These are phyloP conservation scores for Meyerozyma sp. DNA, from an alignment of 1,139 yeast genomes.

Conservation along the genomic window DNA sequence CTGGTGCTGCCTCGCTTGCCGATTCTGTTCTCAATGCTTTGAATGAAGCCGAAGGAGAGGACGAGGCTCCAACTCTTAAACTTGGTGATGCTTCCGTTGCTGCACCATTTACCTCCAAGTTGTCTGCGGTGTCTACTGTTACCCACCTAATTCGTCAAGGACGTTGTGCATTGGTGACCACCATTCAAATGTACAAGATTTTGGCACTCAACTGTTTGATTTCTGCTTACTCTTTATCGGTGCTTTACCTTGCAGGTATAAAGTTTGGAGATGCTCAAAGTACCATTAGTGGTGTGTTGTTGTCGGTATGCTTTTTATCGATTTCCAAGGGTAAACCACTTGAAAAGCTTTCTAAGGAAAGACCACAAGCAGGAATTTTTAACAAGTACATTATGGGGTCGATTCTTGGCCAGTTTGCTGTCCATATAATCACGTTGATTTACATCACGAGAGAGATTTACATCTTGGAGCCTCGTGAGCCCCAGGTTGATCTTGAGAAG, in stretches of 20 bases:
- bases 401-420: slow-evolving; percentile 90
- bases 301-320: slow-evolving; percentile 92
- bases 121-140: slow-evolving; percentile 88
- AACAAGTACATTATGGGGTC: slow-evolving; percentile 96
- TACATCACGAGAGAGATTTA: slow-evolving; percentile 83
- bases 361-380: slow-evolving; percentile 98
- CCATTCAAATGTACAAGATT: slow-evolving; percentile 98
- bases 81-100: slow-evolving; percentile 99
- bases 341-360: slow-evolving; percentile 81
- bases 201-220: slow-evolving; percentile 94
- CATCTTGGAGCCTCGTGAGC: slow-evolving; percentile 85
- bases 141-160: slow-evolving; percentile 96
- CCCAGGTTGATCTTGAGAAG: slow-evolving; percentile 83
- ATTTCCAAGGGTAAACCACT: slow-evolving; percentile 92
- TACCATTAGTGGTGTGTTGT: slow-evolving; percentile 83
- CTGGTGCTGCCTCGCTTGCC: slow-evolving; percentile 49
- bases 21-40: slow-evolving; percentile 68
- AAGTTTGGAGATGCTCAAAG: slow-evolving; percentile 98
- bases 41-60: slow-evolving; percentile 67
- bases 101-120: slow-evolving; percentile 91
- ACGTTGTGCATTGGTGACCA: slow-evolving; percentile 94
- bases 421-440: slow-evolving; percentile 78
- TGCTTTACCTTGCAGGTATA: slow-evolving; percentile 93
- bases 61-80: slow-evolving; percentile 88
- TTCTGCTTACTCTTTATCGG: slow-evolving; percentile 93